Percentiles rank a stretch among this genome's conserved stretches.
These are phyloP conservation scores for Cladobotryum protrusum DNA, from an alignment of 2,329 filamentous ascomycete species.

Conservation along the genomic window DNA sequence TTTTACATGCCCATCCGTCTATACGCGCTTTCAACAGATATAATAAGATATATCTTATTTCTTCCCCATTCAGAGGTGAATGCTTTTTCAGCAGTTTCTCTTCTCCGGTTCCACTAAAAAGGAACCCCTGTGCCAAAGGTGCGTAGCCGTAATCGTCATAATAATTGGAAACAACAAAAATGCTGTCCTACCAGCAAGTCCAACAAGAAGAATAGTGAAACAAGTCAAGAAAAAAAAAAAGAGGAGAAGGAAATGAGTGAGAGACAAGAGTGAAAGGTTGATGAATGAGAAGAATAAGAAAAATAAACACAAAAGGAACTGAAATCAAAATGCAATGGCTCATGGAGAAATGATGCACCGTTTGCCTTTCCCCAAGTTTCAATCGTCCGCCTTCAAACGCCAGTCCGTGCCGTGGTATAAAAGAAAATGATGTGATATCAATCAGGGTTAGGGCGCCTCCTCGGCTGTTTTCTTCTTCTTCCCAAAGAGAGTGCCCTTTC, in stretches of 20 bases:
- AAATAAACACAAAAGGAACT: not conserved
- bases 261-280: constrained; percentile 3
- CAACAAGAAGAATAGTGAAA: constrained; percentile 4
- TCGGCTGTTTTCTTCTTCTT: constrained; percentile 23
- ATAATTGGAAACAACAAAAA: constrained; percentile 9
- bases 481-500: constrained; percentile 43
- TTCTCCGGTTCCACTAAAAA: constrained; percentile 10
- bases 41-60: constrained; percentile 8
- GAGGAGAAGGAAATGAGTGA: constrained; percentile 7
- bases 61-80: constrained; percentile 2
- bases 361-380: constrained; percentile 1
- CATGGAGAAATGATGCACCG: constrained; percentile 9
- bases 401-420: constrained; percentile 4
- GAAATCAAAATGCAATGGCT: constrained; percentile 5
- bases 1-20: constrained; percentile 13
- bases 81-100: constrained; percentile 7
- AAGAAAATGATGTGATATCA: constrained; percentile 10
- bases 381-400: constrained; percentile 3
- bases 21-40: constrained; percentile 7
- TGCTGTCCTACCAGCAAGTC: not conserved
- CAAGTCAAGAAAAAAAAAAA: constrained; percentile 1
- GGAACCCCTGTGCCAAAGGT: constrained; percentile 7
- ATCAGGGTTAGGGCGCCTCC: not conserved
- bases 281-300: not conserved
- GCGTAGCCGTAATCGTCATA: constrained; percentile 16